Evolutionary conservation across 768 basidiomycete genomes (phyloP), one percentile per base, ranked within the genome.

Genomic region (Rossbeevera mucosa): DNA sequence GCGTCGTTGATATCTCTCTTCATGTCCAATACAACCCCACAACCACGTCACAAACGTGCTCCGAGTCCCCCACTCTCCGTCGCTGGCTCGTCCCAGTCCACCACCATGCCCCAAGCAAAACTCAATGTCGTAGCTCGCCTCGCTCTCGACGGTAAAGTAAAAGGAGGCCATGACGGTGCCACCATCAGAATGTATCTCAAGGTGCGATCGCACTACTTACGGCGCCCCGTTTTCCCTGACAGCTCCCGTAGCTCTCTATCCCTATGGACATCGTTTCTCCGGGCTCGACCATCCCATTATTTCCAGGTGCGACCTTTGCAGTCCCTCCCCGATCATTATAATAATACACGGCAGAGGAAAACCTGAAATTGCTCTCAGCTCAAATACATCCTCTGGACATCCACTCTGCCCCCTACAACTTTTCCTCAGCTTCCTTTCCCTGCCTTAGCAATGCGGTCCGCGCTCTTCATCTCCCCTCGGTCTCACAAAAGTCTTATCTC

Each of bases 151-250:
- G 88, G 88, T 26, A 84, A 81, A 67, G 81, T 82, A 20, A 85
- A 80, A 67, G 77, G 79, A 50, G 80, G 77, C 2, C 72, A 79
- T 42, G 85, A 88, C 61, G 84, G 81, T 33, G 86, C 80, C 30
- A 72, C 79, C 16, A 79, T 91, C 47, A 83, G 76, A 58, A 82
- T 90, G 76, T 91, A 87, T 69, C 76, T 91, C 58, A 91, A 87
- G 76, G 88, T 86, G 53, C 43, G 68, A 60, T 46, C 58, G 49
- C 25, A 18, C 42, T 14, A 1, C 25, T 16, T 2, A 6, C 30
- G 1, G n/a, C 18, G 0, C 24, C 13, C 30, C n/a, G 2, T 28
- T 21, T 11, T 20, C 47, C 48, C 45, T 59, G 5, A 62, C 51
- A 11, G 28, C n/a, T 24, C 7, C 5, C 26, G 13, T 13, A 87